A percentile compares a stretch with the other conserved stretches of the same genome.
Conservation (phyloP, 2,329 filamentous ascomycete genomes). For the Dactylellina leptospora region DNA sequence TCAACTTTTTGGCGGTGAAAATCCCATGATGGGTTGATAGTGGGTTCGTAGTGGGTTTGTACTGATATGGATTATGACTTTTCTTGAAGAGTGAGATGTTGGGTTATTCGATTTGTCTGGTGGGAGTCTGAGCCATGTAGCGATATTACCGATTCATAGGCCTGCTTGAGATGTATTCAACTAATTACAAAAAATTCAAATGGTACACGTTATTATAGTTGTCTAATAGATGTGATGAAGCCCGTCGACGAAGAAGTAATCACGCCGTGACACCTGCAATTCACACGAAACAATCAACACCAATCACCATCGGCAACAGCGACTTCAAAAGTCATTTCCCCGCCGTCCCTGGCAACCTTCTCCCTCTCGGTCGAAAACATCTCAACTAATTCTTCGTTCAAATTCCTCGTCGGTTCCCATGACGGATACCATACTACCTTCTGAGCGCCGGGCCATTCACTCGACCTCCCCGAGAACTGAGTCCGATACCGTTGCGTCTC, state of each 20-base stretch:
- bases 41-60: too few species aligned
- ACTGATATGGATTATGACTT: too few species aligned
- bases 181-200: too few species aligned
- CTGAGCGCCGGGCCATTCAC: constrained; percentile 42
- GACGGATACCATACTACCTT: constrained; percentile 51
- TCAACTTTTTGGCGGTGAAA: too few species aligned
- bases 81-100: too few species aligned
- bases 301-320: constrained; percentile 44
- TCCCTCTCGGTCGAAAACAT: constrained; percentile 35
- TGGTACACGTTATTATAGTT: too few species aligned
- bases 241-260: too few species aligned
- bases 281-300: constrained; percentile 27
- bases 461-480: constrained; percentile 30
- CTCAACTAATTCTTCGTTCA: constrained; percentile 29
- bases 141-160: neutral
- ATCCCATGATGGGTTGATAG: too few species aligned
- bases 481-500: constrained; percentile 44
- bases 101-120: too few species aligned
- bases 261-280: too few species aligned
- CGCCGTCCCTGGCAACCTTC: constrained; percentile 17
- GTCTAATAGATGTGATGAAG: too few species aligned
- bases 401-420: constrained; percentile 39
- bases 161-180: neutral
- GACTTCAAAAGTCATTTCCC: constrained; percentile 38
- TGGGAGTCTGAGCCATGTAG: too few species aligned